Evolutionary conservation across 768 basidiomycete species (phyloP), one percentile per base, ranked within the genome.

Genomic region (Calocybe indica): DNA sequence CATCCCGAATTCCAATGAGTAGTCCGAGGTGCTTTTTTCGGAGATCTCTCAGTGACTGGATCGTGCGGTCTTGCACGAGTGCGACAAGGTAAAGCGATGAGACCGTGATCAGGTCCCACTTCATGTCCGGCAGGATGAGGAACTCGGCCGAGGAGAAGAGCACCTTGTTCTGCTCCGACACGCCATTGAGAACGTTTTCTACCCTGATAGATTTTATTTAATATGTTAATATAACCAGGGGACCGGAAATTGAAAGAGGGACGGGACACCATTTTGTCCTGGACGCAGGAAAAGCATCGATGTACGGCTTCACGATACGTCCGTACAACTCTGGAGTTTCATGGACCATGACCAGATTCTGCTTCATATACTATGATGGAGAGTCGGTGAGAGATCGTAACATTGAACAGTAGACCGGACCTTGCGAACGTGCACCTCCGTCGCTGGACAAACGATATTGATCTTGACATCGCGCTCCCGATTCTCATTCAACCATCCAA

Each of bases 111-210:
- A 82, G 74, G 61, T 98, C 92, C 95, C 95, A 98, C 69, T 97
- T 98, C 81, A 96, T 87, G 66, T 99, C 95, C 0, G 95, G 95
- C 0, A 96, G 66, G 47, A 99, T 82, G 35, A 95, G 54, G 58
- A 88, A 96, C 5, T 76, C 71, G 0, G 77, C 63, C 9, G 73
- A 75, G 1, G 83, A 76, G 58, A 74, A 83, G 13, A 96, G 66
- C 15, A 97, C 63, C 38, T 84, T 82, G 11, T 84, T 76, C 13
- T 77, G 74, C 63, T 97, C 92, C 5, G 88, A 83, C 31, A 69
- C 65, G 6, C 92, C 90, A 0, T 72, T 73, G 4, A 97, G 72
- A 45, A 98, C 88, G 52, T 92, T 85, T 52, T 83, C 76, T 3
- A 97, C 86, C 94, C 93, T 94, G 55, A 5, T 11, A 14, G 5